Percentiles rank a stretch among this genome's conserved stretches.
phyloP scores from a whole-genome alignment of 176 grass and related monocot genomes.

The Ensete ventricosum region DNA sequence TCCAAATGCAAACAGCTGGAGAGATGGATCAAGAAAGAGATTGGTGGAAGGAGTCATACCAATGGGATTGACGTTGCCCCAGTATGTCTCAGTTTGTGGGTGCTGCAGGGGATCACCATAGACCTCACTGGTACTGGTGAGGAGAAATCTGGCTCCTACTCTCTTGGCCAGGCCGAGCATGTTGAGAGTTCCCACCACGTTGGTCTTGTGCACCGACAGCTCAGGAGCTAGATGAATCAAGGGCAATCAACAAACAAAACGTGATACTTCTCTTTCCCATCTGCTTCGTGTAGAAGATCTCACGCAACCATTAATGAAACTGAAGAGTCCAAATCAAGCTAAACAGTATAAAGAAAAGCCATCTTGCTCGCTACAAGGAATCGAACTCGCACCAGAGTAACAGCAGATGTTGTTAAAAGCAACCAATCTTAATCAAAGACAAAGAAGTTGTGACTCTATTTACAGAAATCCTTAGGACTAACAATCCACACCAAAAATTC shows the following conservation, averaged over 20 bases:
- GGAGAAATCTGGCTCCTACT: constrained; percentile 6
- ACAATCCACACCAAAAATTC: too few species aligned
- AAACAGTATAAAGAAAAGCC: neutral
- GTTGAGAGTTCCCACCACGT: constrained; percentile 12
- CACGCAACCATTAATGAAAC: neutral
- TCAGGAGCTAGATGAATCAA: constrained; percentile 3
- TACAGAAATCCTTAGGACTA: too few species aligned
- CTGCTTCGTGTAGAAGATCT: neutral
- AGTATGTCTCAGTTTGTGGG: constrained; percentile 7
- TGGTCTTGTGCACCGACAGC: constrained; percentile 5
- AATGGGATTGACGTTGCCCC: constrained; percentile 11
- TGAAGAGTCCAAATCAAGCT: neutral
- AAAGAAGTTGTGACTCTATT: neutral
- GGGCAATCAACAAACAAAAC: constrained; percentile 1
- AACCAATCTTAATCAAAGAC: neutral
- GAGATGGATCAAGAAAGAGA: neutral
- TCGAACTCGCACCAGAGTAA: neutral
- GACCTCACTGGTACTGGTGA: constrained; percentile 14
- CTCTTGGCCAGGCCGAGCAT: constrained; percentile 7
- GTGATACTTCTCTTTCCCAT: neutral
- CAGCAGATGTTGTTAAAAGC: neutral
- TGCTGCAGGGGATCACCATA: constrained; percentile 12
- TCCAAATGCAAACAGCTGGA: neutral
- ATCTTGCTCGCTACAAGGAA: neutral
- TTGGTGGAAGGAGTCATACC: neutral